These are phyloP conservation scores for Vitis cinerea DNA, from an alignment of 164 flowering plant genomes.

Conservation along the genomic window DNA sequence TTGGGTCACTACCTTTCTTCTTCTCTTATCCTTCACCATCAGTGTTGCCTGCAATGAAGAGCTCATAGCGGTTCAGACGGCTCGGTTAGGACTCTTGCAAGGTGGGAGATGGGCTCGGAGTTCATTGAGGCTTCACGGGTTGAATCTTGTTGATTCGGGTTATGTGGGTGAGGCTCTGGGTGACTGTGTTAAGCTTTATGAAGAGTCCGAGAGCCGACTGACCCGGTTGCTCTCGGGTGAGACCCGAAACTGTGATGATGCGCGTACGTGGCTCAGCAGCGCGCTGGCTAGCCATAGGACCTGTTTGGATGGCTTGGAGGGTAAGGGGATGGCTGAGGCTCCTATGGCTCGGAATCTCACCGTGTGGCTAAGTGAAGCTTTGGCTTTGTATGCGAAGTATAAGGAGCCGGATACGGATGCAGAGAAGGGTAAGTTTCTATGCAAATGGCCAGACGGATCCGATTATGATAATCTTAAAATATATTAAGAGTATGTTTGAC, in stretches of 20 bases:
- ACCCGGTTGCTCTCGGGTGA: constrained; percentile 11
- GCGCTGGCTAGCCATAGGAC: constrained; percentile 47
- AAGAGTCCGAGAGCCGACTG: constrained; percentile 38
- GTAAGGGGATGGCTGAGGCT: constrained; percentile 15
- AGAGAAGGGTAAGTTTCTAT: constrained; percentile 16
- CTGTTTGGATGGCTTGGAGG: constrained; percentile 58
- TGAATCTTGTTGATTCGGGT: neutral
- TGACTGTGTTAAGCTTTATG: constrained; percentile 55
- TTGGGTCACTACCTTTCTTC: constrained; percentile 12
- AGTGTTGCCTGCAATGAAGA: constrained; percentile 10
- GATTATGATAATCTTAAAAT: no score
- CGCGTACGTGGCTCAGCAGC: constrained; percentile 50
- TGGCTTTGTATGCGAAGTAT: constrained; percentile 29
- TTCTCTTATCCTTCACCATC: constrained; percentile 15
- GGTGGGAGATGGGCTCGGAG: constrained; percentile 25
- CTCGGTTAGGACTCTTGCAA: constrained; percentile 19
- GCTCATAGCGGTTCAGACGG: constrained; percentile 15
- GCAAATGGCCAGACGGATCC: no score
- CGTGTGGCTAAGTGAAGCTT: constrained; percentile 33
- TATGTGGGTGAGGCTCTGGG: constrained; percentile 16
- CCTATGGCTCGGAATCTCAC: constrained; percentile 33
- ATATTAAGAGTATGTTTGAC: no score
- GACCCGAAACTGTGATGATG: constrained; percentile 31
- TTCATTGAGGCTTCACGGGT: neutral
- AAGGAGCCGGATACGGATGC: neutral